Conservation (phyloP, 345 rosid species). For the Eucalyptus leucophloia region DNA sequence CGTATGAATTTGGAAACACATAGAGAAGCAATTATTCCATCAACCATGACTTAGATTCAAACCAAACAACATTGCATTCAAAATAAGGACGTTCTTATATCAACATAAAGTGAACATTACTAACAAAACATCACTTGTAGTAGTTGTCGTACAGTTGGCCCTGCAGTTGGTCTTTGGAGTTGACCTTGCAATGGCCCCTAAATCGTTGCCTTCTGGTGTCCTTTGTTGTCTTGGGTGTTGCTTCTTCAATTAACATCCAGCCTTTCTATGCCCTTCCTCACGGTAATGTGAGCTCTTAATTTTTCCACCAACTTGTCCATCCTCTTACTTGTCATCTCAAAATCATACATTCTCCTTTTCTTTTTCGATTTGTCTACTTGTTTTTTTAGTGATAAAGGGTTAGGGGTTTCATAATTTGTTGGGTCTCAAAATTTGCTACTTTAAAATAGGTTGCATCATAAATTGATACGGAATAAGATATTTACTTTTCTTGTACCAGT, state of each 20-base stretch:
- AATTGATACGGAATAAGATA: background rate
- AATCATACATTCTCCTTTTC: background rate
- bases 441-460: background rate
- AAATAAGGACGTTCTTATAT: background rate
- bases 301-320: background rate
- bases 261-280: background rate
- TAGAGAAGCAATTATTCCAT: background rate
- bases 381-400: background rate
- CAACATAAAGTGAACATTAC: background rate
- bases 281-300: background rate
- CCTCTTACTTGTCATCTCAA: background rate
- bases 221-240: background rate
- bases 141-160: background rate
- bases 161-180: background rate
- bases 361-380: background rate
- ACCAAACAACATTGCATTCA: background rate
- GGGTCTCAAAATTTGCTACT: background rate
- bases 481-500: background rate
- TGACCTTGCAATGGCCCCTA: background rate
- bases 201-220: background rate
- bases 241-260: background rate
- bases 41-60: background rate
- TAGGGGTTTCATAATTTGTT: background rate
- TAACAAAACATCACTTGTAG: background rate
- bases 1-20: background rate